phyloP scores from a whole-genome alignment of 2,329 filamentous ascomycete species.

The Fulvia fulva region DNA sequence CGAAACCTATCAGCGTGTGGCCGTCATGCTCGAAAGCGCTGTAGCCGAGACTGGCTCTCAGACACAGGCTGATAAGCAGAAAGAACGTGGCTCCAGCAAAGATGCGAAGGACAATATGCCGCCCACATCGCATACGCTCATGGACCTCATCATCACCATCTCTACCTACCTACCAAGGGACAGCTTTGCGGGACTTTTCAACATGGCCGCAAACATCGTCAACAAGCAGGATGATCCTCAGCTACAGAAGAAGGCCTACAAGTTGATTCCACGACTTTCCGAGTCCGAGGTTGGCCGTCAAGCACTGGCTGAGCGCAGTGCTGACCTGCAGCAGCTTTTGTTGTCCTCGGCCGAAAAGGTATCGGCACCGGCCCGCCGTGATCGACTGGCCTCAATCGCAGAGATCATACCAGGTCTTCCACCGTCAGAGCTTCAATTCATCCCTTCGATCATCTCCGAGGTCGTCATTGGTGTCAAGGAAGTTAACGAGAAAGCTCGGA shows the following conservation, averaged over 20 bases:
- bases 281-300: conserved; percentile 71
- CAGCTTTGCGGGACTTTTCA: conserved; percentile 80
- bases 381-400: conserved; percentile 77
- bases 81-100: conserved; percentile 42
- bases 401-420: conserved; percentile 78
- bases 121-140: conserved; percentile 87
- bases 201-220: conserved; percentile 78
- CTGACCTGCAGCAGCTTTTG: conserved; percentile 77
- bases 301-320: conserved; percentile 71
- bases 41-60: conserved; percentile 58
- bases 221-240: conserved; percentile 80
- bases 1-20: conserved; percentile 84
- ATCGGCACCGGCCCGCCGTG: conserved; percentile 77
- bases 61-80: conserved; percentile 60
- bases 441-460: conserved; percentile 85
- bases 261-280: conserved; percentile 86
- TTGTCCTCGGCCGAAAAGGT: conserved; percentile 77
- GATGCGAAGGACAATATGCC: conserved; percentile 70
- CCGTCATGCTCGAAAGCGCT: conserved; percentile 72
- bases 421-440: conserved; percentile 78
- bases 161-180: conserved; percentile 86
- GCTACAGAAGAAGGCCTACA: conserved; percentile 98
- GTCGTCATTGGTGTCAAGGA: conserved; percentile 97
- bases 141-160: conserved; percentile 96
- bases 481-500: conserved; percentile 90